Conservation (phyloP, 2,329 filamentous ascomycete genomes). For the Corynespora cassiicola region DNA sequence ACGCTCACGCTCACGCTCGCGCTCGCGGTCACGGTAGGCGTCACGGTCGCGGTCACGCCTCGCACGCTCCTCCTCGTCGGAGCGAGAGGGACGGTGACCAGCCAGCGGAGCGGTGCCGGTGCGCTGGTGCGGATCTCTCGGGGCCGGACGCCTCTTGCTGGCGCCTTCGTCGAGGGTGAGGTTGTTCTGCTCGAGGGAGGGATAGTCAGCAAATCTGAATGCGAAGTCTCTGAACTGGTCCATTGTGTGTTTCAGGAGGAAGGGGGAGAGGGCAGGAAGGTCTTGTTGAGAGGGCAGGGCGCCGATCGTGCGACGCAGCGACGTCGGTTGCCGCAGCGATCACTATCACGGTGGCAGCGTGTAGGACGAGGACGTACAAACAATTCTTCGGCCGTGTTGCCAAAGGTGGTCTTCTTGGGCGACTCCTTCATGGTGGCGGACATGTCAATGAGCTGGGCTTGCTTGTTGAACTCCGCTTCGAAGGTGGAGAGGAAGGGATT, state of each 20-base stretch:
- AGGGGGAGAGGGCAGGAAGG: slow-evolving; percentile 1
- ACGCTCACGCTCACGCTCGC: no score
- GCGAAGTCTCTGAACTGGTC: slow-evolving; percentile 48
- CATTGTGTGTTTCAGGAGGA: slow-evolving; percentile 35
- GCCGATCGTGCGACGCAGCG: slow-evolving; percentile 24
- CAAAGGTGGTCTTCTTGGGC: slow-evolving; percentile 53
- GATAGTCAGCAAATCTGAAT: slow-evolving; percentile 51
- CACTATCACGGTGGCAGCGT: slow-evolving; percentile 15
- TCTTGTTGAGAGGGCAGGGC: slow-evolving; percentile 5
- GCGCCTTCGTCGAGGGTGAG: slow-evolving; percentile 70
- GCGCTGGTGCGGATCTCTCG: slow-evolving; percentile 50
- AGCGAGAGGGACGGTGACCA: slow-evolving; percentile 67
- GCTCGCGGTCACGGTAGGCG: no score
- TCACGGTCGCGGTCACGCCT: slow-evolving; percentile 12
- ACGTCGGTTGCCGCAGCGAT: slow-evolving; percentile 15
- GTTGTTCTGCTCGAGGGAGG: slow-evolving; percentile 62
- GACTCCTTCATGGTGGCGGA: slow-evolving; percentile 47
- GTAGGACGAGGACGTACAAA: slow-evolving; percentile 68
- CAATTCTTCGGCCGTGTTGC: slow-evolving; percentile 69
- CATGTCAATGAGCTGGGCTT: slow-evolving; percentile 46
- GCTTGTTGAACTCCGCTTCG: slow-evolving; percentile 48
- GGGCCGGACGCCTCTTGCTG: slow-evolving; percentile 42
- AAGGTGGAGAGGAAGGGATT: slow-evolving; percentile 77
- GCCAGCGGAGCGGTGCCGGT: slow-evolving; percentile 54
- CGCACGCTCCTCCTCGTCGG: slow-evolving; percentile 64